phyloP scores from a whole-genome alignment of 768 basidiomycete species.

The Suillus decipiens region DNA sequence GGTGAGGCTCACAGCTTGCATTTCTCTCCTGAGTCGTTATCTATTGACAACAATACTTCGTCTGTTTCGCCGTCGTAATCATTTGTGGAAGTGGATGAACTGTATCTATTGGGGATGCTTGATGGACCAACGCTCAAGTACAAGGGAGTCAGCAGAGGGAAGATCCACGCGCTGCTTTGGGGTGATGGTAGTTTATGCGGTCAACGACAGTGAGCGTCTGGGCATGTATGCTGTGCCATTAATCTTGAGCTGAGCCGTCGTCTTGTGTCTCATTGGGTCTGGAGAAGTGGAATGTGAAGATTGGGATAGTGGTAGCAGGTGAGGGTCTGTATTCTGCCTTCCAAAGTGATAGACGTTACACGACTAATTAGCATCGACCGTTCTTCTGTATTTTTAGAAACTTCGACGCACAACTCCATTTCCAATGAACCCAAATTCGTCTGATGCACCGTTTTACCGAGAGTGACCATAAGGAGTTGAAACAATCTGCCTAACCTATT shows the following conservation, averaged over 20 bases:
- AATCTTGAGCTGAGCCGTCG: conserved; percentile 44
- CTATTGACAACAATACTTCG: conserved; percentile 32
- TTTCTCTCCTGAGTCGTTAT: conserved; percentile 53
- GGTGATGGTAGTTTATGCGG: conserved; percentile 24
- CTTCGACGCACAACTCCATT: no score
- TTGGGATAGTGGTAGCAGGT: conserved; percentile 47
- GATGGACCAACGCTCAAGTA: conserved; percentile 55
- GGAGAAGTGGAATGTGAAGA: conserved; percentile 21
- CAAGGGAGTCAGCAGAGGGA: conserved; percentile 65
- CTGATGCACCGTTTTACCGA: no score
- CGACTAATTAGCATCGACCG: no score
- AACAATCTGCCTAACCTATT: no score
- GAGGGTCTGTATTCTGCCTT: no score
- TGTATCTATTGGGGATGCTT: conserved; percentile 32
- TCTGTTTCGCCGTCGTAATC: conserved; percentile 42
- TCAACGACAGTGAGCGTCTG: conserved; percentile 41
- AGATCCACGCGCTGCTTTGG: conserved; percentile 37
- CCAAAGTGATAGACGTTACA: no score
- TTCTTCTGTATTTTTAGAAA: no score
- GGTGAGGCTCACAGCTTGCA: conserved; percentile 53
- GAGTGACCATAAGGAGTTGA: no score
- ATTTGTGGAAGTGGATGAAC: conserved; percentile 14
- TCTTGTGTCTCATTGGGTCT: conserved; percentile 27
- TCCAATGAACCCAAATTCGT: no score
- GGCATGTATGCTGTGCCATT: conserved; percentile 42